Conservation (phyloP, 352 stramenopile genomes). For the Phytophthora citrophthora region DNA sequence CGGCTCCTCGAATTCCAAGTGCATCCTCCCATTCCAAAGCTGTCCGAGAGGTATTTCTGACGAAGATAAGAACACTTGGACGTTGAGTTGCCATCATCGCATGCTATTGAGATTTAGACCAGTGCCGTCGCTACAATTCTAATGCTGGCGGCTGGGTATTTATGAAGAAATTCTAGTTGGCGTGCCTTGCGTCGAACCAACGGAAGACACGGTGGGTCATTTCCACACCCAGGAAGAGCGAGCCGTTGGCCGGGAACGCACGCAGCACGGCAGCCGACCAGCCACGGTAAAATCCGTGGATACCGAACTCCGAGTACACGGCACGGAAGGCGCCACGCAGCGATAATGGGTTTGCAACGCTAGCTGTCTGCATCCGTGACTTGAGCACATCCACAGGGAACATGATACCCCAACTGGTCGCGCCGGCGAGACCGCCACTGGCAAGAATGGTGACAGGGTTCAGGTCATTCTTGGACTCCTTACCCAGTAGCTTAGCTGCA, state of each 20-base stretch:
- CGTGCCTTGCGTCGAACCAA: conserved; percentile 51
- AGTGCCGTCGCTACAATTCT: conserved; percentile 24
- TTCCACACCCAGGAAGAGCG: conserved; percentile 90
- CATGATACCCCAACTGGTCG: conserved; percentile 85
- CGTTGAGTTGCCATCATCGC: conserved; percentile 14
- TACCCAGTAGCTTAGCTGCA: conserved; percentile 50
- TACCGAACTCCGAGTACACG: conserved; percentile 74
- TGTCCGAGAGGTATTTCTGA: conserved; percentile 13
- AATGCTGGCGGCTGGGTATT: conserved; percentile 21
- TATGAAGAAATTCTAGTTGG: conserved; percentile 24
- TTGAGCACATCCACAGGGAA: conserved; percentile 90
- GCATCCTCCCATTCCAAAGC: conserved; percentile 4
- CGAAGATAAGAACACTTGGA: conserved; percentile 31
- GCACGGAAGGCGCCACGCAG: conserved; percentile 56
- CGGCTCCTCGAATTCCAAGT: conserved; percentile 28
- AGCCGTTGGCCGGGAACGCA: conserved; percentile 89
- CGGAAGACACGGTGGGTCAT: conserved; percentile 86
- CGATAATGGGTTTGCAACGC: conserved; percentile 26
- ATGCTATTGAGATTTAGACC: conserved; percentile 12
- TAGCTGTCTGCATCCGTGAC: conserved; percentile 79
- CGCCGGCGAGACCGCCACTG: conserved; percentile 76
- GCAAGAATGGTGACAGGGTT: conserved; percentile 75
- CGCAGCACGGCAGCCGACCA: conserved; percentile 87
- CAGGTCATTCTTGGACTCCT: conserved; percentile 77
- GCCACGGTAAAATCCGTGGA: conserved; percentile 84